Evolutionary conservation across 768 basidiomycete species (phyloP), one percentile per base, ranked within the genome.

Genomic region (Termitomyces eurrhizus): DNA sequence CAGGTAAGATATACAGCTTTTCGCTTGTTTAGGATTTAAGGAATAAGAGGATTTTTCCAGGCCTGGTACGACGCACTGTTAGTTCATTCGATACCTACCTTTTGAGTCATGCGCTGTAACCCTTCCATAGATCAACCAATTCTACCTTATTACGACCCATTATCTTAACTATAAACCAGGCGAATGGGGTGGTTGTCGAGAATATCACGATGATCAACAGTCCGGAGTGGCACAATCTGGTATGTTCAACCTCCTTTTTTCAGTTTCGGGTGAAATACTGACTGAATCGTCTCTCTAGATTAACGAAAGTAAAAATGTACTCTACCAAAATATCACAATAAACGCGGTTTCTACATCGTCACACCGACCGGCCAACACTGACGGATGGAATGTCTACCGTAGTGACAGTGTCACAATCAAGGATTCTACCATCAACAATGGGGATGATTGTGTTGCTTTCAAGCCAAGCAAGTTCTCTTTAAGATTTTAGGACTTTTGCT

Each of bases 331-430:
- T 54, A 74, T 84, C 36, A 79, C 75, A 9, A 77, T 86, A 56
- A 72, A 71, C 48, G 76, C 82, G 4, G 70, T 68, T 3, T 82
- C 83, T 4, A 81, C 75, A 14, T 80, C 79, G 7, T 73, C 70
- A 9, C 70, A 80, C 59, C 62, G 57, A 0, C 75, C 81, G 2
- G 68, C 72, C 29, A 85, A 86, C 62, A 84, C 83, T 7, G 85
- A 87, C 65, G 86, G 86, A 5, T 86, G 85, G 85, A 81, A 87
- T 64, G 80, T 83, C 41, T 86, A 86, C 67, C 78, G 83, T 36
- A 82, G 81, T 63, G 79, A 83, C 64, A 73, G 69, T 56, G 78
- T 85, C 35, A 68, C 71, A 1, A 80, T 85, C 45, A 64, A 70
- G 52, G 78, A 85, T 61, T 83, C 82, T 1, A 71, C 77, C 41